Evolutionary conservation across 2,329 filamentous ascomycete genomes (phyloP), one percentile per base, ranked within the genome.

Genomic region (Cytospora piceae): DNA sequence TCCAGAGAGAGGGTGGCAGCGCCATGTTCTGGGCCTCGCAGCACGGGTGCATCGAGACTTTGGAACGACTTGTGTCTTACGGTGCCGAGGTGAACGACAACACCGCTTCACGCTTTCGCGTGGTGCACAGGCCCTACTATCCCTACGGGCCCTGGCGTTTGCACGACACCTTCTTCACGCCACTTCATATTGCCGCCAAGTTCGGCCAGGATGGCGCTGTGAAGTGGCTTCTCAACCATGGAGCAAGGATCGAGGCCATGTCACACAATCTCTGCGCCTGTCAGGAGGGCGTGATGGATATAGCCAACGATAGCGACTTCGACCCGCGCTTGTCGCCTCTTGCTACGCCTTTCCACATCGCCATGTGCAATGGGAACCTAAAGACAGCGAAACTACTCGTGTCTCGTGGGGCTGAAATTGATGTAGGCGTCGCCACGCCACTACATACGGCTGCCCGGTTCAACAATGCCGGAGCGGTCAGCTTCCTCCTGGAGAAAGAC

Each of bases 11-110:
- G n/a, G 54, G 54, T 15, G 24, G 24, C 32, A 39, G 54, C 12
- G 54, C 54, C 32, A 39, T 57, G 54, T 57, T 37, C 54, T 57
- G 54, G 54, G 54, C 54, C 24, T 9, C 54, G 15, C n/a, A 57
- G 12, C 54, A 57, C 17, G 54, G 54, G n/a, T 29, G 37, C n/a
- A 39, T 57, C n/a, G 37, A 39, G 11, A 39, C 32, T 11, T n/a
- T 57, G 9, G 32, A 57, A 17, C 9, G 32, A 12, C 24, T 57
- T 32, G 32, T 32, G 6, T 57, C 54, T 27, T 39, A n/a, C 32
- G 54, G 54, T 7, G 54, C 54, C 8, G 54, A 57, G 9, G 11
- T 57, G n/a, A 57, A 57, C 32, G 54, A 57, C 54, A 57, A 17
- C 32, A 57, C 32, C n/a, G 54, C 32, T 9, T 57, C 54, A 27